Evolutionary conservation across 164 flowering plant genomes (phyloP), one percentile per base, ranked within the genome.

Genomic region (Sedum album): DNA sequence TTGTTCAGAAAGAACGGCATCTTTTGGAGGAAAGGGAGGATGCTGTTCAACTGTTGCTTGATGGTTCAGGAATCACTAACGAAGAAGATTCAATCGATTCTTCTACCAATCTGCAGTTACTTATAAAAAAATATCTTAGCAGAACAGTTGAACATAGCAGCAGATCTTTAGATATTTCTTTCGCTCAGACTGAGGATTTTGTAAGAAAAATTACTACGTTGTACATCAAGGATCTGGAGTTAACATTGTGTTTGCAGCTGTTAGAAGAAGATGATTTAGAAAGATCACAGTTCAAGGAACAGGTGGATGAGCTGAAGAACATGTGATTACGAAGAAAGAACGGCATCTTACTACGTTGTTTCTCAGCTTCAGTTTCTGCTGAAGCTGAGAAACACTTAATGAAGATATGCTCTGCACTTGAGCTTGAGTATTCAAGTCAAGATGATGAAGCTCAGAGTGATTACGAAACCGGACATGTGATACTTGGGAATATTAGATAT

Each of bases 311-410:
- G 66, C 69, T 87, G 31, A 35, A 35, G 38, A 35, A 35, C 38
- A n/a, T 83, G 67, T 90, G 84, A 77, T 73, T 66, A 55, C 66
- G 68, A 70, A 82, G 75, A 78, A 80, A 68, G 82, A 81, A 70
- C n/a, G n/a, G n/a, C n/a, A n/a, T n/a, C n/a, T n/a, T n/a, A n/a
- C 57, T 77, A 46, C 46, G 61, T 41, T 33, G 65, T 65, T 69
- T 93, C 67, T n/a, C n/a, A n/a, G 68, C 73, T 20, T 85, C 93
- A 71, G 85, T 85, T 68, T 93, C 91, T 79, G 57, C 71, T 49
- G 79, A 86, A 73, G 84, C 76, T 38, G 77, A 77, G 49, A 79
- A 76, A 61, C 71, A 65, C 23, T 65, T 73, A 5, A 60, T 62
- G 44, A 71, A 74, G 51, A 69, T 75, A 15, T 68, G 60, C 46